Conservation (phyloP, 2,329 filamentous ascomycete genomes). For the Neonectria ditissima region DNA sequence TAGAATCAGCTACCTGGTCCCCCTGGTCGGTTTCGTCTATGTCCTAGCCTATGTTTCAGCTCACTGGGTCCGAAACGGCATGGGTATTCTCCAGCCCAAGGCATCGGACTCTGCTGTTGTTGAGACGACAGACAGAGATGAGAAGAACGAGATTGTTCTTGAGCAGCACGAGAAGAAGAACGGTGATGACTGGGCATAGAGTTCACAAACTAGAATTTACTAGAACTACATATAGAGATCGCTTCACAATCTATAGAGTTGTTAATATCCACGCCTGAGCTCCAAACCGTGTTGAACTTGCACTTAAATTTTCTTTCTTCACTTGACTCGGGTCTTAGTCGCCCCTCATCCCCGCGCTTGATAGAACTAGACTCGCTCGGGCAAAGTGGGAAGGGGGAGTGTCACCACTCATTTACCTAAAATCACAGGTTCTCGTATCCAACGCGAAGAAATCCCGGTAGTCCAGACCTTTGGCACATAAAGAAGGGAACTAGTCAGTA, state of each 20-base stretch:
- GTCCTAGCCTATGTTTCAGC: conserved; percentile 37
- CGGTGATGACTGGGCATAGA: conserved; percentile 30
- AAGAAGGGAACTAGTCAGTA: no score
- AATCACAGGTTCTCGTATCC: no score
- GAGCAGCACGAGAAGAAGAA: conserved; percentile 41
- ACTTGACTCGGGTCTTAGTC: no score
- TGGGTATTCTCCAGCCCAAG: conserved; percentile 31
- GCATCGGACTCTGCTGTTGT: not conserved
- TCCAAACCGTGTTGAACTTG: no score
- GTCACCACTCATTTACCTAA: no score
- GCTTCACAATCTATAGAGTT: not conserved
- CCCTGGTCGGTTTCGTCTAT: conserved; percentile 41
- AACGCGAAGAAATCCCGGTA: no score
- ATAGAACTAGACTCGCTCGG: no score
- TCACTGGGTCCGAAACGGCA: conserved; percentile 37
- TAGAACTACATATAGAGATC: not conserved
- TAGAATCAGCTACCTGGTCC: conserved; percentile 40
- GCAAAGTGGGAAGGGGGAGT: no score
- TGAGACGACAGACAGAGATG: conserved; percentile 16
- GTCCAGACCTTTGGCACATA: no score
- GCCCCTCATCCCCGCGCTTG: no score
- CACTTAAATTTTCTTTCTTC: not conserved
- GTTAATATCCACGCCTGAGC: no score
- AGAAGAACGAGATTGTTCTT: conserved; percentile 27
- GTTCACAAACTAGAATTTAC: not conserved